A percentile compares a stretch with the other conserved stretches of the same genome.
Evolutionary conservation across 768 basidiomycete species (phyloP).

Genomic region (Leccinellum albellum): DNA sequence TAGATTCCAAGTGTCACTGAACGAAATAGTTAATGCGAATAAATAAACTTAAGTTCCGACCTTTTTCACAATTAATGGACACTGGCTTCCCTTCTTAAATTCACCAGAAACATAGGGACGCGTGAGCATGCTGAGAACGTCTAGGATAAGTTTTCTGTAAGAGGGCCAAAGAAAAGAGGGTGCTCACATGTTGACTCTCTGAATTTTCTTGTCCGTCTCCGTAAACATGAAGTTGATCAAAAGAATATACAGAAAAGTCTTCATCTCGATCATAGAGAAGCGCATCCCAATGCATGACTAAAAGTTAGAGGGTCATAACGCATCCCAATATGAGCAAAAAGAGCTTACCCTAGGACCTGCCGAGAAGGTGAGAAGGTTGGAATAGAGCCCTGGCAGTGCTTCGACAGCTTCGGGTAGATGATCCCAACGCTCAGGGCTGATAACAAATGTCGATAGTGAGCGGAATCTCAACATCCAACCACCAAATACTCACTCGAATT

Average conservation of each 20-base stretch:
- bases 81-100: slow-evolving; percentile 57
- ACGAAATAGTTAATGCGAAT: neutral
- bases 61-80: slow-evolving; percentile 51
- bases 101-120: slow-evolving; percentile 57
- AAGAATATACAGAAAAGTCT: slow-evolving; percentile 68
- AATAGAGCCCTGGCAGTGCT: slow-evolving; percentile 68
- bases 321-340: neutral
- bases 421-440: slow-evolving; percentile 80
- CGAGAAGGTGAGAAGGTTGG: slow-evolving; percentile 72
- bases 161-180: neutral
- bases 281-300: slow-evolving; percentile 82
- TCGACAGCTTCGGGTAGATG: slow-evolving; percentile 64
- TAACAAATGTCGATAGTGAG: neutral
- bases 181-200: slow-evolving; percentile 61
- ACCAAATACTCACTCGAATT: slow-evolving; percentile 58
- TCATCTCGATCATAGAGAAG: slow-evolving; percentile 82
- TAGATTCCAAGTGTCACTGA: neutral
- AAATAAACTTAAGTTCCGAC: slow-evolving; percentile 10
- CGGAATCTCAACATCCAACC: neutral
- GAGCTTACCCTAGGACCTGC: slow-evolving; percentile 72
- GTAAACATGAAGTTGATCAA: slow-evolving; percentile 63
- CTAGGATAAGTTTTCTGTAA: neutral
- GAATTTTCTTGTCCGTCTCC: slow-evolving; percentile 48
- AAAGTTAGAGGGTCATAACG: neutral
- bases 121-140: slow-evolving; percentile 50